Evolutionary conservation across 208 protist genomes (phyloP).

Genomic region (Acanthamoeba divionensis): DNA sequence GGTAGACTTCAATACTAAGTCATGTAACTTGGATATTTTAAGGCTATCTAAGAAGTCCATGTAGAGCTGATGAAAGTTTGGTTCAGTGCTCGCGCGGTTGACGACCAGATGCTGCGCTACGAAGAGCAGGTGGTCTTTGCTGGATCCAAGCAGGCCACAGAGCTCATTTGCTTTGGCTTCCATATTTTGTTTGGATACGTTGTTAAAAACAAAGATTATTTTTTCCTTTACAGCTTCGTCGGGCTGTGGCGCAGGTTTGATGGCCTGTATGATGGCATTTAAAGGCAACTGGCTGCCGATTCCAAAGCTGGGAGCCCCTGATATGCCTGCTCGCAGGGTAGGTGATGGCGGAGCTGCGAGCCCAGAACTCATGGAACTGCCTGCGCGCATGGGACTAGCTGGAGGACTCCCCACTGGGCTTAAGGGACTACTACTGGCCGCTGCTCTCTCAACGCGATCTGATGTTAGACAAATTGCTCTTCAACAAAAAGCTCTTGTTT

Average conservation of each 20-base stretch:
- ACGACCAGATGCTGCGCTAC: conserved; percentile 96
- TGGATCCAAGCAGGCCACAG: background rate
- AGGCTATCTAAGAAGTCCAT: conserved; percentile 72
- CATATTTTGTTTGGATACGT: conserved; percentile 80
- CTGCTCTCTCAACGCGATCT: too few species aligned
- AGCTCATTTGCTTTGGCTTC: conserved; percentile 76
- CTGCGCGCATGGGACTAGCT: too few species aligned
- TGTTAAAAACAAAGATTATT: conserved; percentile 89
- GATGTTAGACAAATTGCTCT: too few species aligned
- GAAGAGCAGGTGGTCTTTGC: conserved; percentile 58
- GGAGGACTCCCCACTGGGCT: too few species aligned
- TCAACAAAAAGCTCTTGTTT: too few species aligned
- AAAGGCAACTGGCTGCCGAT: conserved; percentile 29
- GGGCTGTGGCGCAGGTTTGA: conserved; percentile 22
- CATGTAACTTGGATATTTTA: background rate
- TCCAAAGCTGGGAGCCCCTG: background rate
- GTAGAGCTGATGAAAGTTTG: conserved; percentile 92
- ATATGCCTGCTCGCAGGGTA: too few species aligned
- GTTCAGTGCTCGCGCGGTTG: conserved; percentile 95
- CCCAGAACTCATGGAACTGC: too few species aligned
- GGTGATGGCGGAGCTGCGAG: too few species aligned
- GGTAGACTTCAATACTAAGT: conserved; percentile 15
- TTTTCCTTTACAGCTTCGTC: conserved; percentile 77
- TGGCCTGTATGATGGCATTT: conserved; percentile 21
- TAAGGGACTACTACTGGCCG: too few species aligned